Evolutionary conservation across 768 basidiomycete species (phyloP).

Genomic region (Termitomyces titanicus): DNA sequence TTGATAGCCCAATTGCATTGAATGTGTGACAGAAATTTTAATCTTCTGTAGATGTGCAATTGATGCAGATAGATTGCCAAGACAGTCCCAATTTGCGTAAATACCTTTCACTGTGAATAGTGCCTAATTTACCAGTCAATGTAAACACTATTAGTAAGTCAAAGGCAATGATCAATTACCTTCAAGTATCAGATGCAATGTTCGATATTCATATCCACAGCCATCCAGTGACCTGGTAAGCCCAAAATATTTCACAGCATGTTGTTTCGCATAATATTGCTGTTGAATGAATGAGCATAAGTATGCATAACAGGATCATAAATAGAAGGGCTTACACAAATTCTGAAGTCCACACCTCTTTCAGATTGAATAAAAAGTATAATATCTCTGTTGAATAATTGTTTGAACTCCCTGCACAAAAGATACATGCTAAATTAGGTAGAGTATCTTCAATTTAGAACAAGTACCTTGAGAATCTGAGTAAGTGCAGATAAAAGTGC

Average conservation of each 20-base stretch:
- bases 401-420: constrained; percentile 26
- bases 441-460: constrained; percentile 31
- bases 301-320: background rate
- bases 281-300: constrained; percentile 5
- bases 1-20: too few relatives aligned
- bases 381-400: constrained; percentile 31
- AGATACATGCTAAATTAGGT: constrained; percentile 22
- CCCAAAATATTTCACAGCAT: constrained; percentile 31
- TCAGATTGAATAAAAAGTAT: constrained; percentile 23
- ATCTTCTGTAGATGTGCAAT: constrained; percentile 23
- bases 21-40: constrained; percentile 28
- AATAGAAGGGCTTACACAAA: constrained; percentile 26
- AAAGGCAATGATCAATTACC: too few relatives aligned
- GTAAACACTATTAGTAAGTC: too few relatives aligned
- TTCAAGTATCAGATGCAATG: constrained; percentile 32
- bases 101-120: constrained; percentile 29
- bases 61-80: constrained; percentile 29
- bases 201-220: constrained; percentile 33
- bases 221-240: constrained; percentile 29
- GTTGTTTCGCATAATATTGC: constrained; percentile 33
- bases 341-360: constrained; percentile 28
- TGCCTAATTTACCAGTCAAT: too few relatives aligned
- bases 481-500: constrained; percentile 6
- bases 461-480: too few relatives aligned
- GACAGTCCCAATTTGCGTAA: constrained; percentile 26